Conservation (phyloP, 495 filamentous ascomycete species). For the Clavariopsis aquatica region DNA sequence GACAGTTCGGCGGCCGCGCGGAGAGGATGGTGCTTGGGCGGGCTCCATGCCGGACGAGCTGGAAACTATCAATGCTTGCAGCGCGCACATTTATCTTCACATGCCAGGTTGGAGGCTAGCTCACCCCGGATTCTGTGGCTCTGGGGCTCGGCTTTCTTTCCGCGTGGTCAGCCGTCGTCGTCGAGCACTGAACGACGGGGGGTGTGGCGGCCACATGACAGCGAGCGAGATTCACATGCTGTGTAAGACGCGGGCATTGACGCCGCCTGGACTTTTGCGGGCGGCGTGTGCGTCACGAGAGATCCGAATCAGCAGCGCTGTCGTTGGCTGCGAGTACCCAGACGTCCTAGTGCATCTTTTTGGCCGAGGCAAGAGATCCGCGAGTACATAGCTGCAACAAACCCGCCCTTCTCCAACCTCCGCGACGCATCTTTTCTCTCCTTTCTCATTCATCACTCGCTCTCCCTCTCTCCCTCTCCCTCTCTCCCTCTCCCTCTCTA, state of each 20-base stretch:
- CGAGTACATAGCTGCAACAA: constrained; percentile 5
- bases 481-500: neutral
- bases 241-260: neutral
- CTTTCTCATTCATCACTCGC: neutral
- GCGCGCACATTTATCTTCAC: constrained; percentile 1
- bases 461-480: neutral
- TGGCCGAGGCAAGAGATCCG: constrained; percentile 25
- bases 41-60: too few relatives aligned
- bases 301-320: constrained; percentile 6
- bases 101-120: constrained; percentile 10
- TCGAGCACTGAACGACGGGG: neutral
- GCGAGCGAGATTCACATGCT: constrained; percentile 15
- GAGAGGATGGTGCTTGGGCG: neutral
- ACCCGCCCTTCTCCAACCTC: constrained; percentile 2
- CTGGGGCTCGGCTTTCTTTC: constrained; percentile 15
- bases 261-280: neutral
- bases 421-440: neutral
- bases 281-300: constrained; percentile 15
- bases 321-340: constrained; percentile 10
- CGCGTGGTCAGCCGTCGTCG: neutral
- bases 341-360: neutral
- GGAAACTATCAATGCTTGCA: too few relatives aligned
- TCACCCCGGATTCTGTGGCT: constrained; percentile 12
- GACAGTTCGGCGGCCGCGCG: neutral
- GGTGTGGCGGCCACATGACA: constrained; percentile 10